Percentiles rank a stretch among this genome's conserved stretches.
These are phyloP conservation scores for Penicillium rolfsii DNA, from an alignment of 2,329 filamentous ascomycete species.

Conservation along the genomic window DNA sequence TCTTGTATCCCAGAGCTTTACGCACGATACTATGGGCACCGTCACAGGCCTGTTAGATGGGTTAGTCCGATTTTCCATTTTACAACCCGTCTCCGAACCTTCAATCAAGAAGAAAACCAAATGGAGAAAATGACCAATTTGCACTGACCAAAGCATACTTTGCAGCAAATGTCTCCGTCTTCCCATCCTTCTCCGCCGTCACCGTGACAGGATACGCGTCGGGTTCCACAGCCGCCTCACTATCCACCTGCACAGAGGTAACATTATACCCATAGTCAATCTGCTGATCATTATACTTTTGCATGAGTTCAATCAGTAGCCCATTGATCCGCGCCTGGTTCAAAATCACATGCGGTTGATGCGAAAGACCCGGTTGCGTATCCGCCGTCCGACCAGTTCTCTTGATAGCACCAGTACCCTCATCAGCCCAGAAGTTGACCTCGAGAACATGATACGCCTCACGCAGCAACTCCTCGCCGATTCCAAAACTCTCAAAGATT, in stretches of 20 bases:
- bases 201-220: conserved; percentile 52
- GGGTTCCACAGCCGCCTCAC: conserved; percentile 39
- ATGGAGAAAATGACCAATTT: no score
- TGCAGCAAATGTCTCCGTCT: conserved; percentile 47
- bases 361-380: conserved; percentile 56
- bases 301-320: conserved; percentile 58
- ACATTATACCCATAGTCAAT: conserved; percentile 62
- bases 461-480: conserved; percentile 58
- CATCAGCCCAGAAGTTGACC: conserved; percentile 59
- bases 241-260: conserved; percentile 55
- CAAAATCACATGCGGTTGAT: conserved; percentile 60
- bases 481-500: conserved; percentile 63
- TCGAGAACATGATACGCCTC: conserved; percentile 64
- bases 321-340: conserved; percentile 61
- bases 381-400: conserved; percentile 57
- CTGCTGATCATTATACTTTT: conserved; percentile 44
- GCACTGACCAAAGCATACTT: conserved; percentile 59
- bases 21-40: conserved; percentile 51
- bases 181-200: conserved; percentile 47
- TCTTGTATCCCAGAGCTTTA: conserved; percentile 50
- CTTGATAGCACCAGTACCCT: conserved; percentile 46
- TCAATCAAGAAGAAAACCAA: no score
- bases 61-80: conserved; percentile 3
- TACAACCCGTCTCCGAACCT: not conserved
- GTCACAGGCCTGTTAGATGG: conserved; percentile 49